phyloP scores from a whole-genome alignment of 148 eudicot species.

The Beta vulgaris region DNA sequence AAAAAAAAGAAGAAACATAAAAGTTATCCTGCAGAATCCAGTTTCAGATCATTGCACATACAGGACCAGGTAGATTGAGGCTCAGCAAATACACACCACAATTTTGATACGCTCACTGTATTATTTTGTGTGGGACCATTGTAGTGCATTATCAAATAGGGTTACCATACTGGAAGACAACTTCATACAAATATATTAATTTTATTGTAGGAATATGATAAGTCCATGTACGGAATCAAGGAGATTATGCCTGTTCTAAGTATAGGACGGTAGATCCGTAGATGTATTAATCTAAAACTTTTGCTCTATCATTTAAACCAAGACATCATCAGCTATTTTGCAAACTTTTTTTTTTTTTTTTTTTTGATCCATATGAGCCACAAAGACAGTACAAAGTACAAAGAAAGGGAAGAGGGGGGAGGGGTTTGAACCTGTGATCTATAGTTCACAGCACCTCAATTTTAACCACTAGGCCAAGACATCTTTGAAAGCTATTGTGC shows the following conservation, averaged over 20 bases:
- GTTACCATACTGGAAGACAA: not conserved
- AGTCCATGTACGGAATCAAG: not conserved
- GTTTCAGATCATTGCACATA: conserved; percentile 14
- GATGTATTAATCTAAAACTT: too few relatives aligned
- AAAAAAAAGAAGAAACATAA: not conserved
- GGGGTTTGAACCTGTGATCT: too few relatives aligned
- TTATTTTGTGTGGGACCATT: conserved; percentile 19
- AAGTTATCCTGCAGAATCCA: conserved; percentile 32
- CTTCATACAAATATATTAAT: not conserved
- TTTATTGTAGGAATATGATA: conserved; percentile 2
- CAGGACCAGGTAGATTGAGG: conserved; percentile 19
- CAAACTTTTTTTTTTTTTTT: too few relatives aligned
- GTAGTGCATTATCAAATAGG: too few relatives aligned
- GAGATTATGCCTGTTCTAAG: conserved; percentile 4
- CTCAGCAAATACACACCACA: conserved; percentile 29
- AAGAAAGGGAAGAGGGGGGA: not conserved
- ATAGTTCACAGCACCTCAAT: too few relatives aligned
- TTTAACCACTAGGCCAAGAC: too few relatives aligned
- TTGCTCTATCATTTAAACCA: not conserved
- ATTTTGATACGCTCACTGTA: conserved; percentile 40
- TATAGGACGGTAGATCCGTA: not conserved
- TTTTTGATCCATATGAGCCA: too few relatives aligned
- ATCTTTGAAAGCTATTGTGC: too few relatives aligned
- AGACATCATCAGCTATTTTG: too few relatives aligned
- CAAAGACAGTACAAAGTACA: too few relatives aligned